phyloP scores from a whole-genome alignment of 208 protist species.

The Zelonia costaricensis region DNA sequence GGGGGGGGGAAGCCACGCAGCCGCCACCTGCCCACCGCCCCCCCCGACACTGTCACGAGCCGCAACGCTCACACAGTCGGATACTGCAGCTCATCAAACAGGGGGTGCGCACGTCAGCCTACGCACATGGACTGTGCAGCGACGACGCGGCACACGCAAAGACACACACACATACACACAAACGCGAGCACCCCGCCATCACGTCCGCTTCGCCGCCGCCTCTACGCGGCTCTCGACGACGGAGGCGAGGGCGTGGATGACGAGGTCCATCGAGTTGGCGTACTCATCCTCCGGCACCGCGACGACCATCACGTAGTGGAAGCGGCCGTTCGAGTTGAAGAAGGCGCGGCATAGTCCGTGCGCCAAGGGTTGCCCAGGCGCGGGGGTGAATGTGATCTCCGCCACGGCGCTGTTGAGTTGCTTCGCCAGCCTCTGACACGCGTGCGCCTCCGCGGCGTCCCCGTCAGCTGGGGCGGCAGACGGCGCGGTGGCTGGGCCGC shows the following conservation, averaged over 20 bases:
- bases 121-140: too few relatives aligned
- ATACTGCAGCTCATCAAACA: too few relatives aligned
- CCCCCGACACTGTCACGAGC: too few relatives aligned
- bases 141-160: too few relatives aligned
- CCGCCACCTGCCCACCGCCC: too few relatives aligned
- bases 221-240: constrained; percentile 78
- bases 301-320: constrained; percentile 79
- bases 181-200: not conserved
- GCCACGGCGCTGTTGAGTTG: constrained; percentile 63
- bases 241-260: constrained; percentile 67
- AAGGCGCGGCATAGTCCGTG: constrained; percentile 80
- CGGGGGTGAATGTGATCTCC: constrained; percentile 73
- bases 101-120: too few relatives aligned
- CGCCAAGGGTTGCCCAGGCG: constrained; percentile 52
- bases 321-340: constrained; percentile 73
- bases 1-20: too few relatives aligned
- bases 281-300: constrained; percentile 81
- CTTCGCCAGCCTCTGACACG: constrained; percentile 49
- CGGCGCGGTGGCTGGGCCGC: not conserved
- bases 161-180: not conserved
- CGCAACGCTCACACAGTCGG: too few relatives aligned
- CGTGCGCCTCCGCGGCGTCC: constrained; percentile 14
- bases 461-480: constrained; percentile 6
- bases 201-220: constrained; percentile 60
- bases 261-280: constrained; percentile 52